Evolutionary conservation across 768 basidiomycete species (phyloP).

Genomic region (Kwoniella sp.): DNA sequence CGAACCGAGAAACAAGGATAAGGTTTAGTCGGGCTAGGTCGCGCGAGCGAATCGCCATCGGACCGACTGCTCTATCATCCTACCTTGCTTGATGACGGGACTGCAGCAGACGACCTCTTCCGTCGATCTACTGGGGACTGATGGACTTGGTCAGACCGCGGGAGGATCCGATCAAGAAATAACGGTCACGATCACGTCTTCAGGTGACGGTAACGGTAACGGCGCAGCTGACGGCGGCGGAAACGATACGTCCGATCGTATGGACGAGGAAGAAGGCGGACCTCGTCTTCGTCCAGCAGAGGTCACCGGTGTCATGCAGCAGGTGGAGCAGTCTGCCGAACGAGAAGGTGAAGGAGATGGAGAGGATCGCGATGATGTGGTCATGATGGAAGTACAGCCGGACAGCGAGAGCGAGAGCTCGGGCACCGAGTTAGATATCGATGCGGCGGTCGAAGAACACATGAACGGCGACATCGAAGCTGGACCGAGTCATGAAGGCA

Average conservation of each 20-base stretch:
- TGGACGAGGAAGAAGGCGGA: background rate
- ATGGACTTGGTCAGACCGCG: background rate
- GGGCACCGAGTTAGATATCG: background rate
- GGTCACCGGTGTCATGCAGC: background rate
- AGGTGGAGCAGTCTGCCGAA: background rate
- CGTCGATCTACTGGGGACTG: slow-evolving; percentile 19
- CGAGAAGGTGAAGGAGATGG: background rate
- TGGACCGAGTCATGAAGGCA: slow-evolving; percentile 34
- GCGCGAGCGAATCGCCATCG: slow-evolving; percentile 14
- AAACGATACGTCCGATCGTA: background rate
- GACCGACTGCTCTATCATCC: background rate
- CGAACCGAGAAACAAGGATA: slow-evolving; percentile 5
- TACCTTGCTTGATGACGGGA: slow-evolving; percentile 24
- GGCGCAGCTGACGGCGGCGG: background rate
- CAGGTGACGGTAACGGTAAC: background rate
- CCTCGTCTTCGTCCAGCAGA: background rate
- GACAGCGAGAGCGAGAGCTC: slow-evolving; percentile 16
- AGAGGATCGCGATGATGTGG: slow-evolving; percentile 16
- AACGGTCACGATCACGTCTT: background rate
- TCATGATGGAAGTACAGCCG: slow-evolving; percentile 19
- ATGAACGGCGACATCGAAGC: slow-evolving; percentile 25
- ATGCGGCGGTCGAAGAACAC: slow-evolving; percentile 11
- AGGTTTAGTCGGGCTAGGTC: slow-evolving; percentile 7
- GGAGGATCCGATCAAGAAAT: background rate
- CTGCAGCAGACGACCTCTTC: slow-evolving; percentile 27